Evolutionary conservation across 116 monocot species (phyloP).

Genomic region (Trichopus zeylanicus): DNA sequence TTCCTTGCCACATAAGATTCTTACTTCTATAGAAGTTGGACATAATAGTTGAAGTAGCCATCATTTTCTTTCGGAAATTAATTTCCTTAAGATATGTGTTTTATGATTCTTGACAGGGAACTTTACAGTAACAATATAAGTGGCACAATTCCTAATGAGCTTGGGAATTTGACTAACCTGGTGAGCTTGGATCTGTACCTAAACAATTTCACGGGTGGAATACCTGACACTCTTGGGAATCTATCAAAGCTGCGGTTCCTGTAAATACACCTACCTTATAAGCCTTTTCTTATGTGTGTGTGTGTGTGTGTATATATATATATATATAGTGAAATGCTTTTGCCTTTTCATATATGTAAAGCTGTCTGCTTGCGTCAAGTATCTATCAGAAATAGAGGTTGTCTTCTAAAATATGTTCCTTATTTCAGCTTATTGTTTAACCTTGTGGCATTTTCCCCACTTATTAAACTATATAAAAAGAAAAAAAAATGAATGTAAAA

Average conservation of each 20-base stretch:
- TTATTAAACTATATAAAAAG: no score
- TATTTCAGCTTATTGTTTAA: no score
- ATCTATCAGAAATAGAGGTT: no score
- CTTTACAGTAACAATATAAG: constrained; percentile 72
- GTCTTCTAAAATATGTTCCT: no score
- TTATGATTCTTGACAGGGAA: constrained; percentile 36
- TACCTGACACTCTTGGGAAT: constrained; percentile 59
- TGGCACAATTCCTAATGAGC: constrained; percentile 52
- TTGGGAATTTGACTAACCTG: constrained; percentile 61
- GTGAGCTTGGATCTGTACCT: constrained; percentile 70
- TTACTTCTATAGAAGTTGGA: neutral
- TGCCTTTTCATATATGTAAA: no score
- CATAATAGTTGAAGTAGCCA: neutral
- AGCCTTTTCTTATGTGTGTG: no score
- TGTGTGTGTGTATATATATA: no score
- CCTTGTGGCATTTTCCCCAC: no score
- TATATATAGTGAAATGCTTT: no score
- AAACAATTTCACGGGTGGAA: constrained; percentile 54
- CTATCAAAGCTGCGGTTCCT: constrained; percentile 61
- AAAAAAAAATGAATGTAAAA: no score
- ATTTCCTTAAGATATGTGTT: neutral
- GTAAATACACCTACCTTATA: constrained; percentile 22
- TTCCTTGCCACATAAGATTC: neutral
- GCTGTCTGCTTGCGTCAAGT: no score
- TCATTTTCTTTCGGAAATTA: neutral